Evolutionary conservation across 2,329 filamentous ascomycete species (phyloP).

Genomic region (Colletotrichum sansevieriae): DNA sequence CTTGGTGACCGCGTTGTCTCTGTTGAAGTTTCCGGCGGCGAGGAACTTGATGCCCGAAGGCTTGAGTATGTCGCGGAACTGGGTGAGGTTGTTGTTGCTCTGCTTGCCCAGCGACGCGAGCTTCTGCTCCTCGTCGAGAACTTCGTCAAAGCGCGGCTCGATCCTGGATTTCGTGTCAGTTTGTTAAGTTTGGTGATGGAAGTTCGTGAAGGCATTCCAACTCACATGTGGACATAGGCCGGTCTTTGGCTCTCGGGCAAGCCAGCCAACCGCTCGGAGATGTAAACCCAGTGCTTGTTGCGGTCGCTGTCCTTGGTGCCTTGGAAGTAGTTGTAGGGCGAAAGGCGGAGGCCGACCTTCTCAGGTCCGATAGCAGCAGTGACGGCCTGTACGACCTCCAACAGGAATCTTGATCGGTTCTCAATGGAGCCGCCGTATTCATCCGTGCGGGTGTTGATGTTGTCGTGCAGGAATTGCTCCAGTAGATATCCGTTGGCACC

Average conservation of each 20-base stretch:
- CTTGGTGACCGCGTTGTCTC: constrained; percentile 55
- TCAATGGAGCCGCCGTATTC: constrained; percentile 60
- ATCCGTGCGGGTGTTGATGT: constrained; percentile 64
- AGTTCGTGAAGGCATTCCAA: no score
- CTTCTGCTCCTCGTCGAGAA: constrained; percentile 59
- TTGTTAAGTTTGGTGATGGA: fast-evolving
- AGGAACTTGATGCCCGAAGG: constrained; percentile 59
- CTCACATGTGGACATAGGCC: constrained; percentile 60
- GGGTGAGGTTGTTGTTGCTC: constrained; percentile 51
- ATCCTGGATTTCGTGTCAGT: constrained; percentile 48
- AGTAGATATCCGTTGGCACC: constrained; percentile 71
- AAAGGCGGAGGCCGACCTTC: constrained; percentile 66
- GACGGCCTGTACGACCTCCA: constrained; percentile 60
- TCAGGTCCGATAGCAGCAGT: constrained; percentile 61
- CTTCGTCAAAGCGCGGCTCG: constrained; percentile 62
- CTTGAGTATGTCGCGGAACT: constrained; percentile 57
- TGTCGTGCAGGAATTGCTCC: constrained; percentile 69
- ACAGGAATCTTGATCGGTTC: constrained; percentile 49
- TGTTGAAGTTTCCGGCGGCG: constrained; percentile 61
- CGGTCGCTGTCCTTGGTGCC: constrained; percentile 46
- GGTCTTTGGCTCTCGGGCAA: constrained; percentile 52
- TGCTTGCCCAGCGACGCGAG: constrained; percentile 53
- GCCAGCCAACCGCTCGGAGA: constrained; percentile 51
- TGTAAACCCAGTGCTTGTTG: constrained; percentile 53
- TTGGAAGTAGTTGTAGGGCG: constrained; percentile 51